Conservation (phyloP, 164 flowering plant species). For the Chimonanthus praecox region DNA sequence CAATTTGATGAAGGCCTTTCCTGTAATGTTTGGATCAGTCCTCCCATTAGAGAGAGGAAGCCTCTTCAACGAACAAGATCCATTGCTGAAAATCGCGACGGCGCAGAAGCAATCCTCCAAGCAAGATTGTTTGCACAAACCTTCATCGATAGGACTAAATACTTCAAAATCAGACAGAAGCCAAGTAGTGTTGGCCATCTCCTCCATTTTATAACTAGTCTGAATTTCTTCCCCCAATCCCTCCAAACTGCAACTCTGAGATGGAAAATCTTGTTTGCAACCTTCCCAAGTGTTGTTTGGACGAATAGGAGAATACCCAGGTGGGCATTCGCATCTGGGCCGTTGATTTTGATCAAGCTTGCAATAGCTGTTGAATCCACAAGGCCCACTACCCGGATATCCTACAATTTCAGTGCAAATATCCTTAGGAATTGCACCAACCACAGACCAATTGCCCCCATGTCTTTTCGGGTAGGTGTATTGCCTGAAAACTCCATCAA, state of each 20-base stretch:
- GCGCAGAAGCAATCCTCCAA: constrained; percentile 48
- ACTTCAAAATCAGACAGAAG: constrained; percentile 28
- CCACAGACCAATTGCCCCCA: not conserved
- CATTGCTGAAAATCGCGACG: constrained; percentile 25
- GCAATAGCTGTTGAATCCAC: constrained; percentile 52
- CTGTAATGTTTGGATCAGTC: not conserved
- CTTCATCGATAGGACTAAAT: constrained; percentile 10
- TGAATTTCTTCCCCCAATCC: not conserved
- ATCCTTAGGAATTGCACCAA: constrained; percentile 6
- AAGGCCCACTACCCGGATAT: constrained; percentile 24
- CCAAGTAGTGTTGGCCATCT: constrained; percentile 33
- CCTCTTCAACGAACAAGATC: constrained; percentile 46
- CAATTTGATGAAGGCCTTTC: constrained; percentile 31
- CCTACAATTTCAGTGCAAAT: not conserved
- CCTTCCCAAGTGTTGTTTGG: constrained; percentile 1
- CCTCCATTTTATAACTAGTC: not conserved
- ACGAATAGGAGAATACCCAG: constrained; percentile 10
- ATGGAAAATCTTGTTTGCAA: constrained; percentile 6
- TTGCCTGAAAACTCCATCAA: constrained; percentile 39
- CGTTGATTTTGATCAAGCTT: constrained; percentile 18
- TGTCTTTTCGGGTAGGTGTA: constrained; percentile 21
- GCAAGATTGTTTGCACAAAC: constrained; percentile 37
- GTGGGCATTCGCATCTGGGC: constrained; percentile 36
- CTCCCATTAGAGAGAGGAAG: constrained; percentile 39
- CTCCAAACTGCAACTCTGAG: constrained; percentile 2